Base-by-base conservation (phyloP, 1,284 basidiomycete species). In the Mixia osmundae region DNA sequence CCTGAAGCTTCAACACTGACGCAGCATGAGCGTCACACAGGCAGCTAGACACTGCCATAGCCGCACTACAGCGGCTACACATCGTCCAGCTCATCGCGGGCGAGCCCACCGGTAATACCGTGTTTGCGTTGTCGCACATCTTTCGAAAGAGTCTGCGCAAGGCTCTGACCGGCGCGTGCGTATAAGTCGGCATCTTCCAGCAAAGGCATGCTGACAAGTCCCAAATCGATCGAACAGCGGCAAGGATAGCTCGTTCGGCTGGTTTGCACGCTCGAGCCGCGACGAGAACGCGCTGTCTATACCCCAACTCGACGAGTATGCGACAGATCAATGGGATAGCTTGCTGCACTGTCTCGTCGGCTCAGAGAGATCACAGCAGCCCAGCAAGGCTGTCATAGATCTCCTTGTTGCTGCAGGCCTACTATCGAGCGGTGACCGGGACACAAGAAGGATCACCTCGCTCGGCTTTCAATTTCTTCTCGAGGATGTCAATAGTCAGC, bases 311-410 rank as follows among this genome's bases (percentile, higher is more conserved):
- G 80, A 94, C 53, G 62, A 67, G 15, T 85, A 82, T 51, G 85
- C 89, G 2, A 64, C 87, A 25, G 74, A 80, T 45, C 70, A 79
- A 40, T 99, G 91, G 87, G 91, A 99, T 80, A 82, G 79, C 0
- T 91, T 97, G 48, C 64, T 95, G 35, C 87, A 95, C 57, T 97
- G 80, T 55, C 94, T 99, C 87, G 91, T 99, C 6, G 76, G 61
- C 1, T 55, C 56, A 68, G 27, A 68, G 71, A 52, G 58, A 63
- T 45, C 67, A 65, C 39, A 59, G 69, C n/a, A 66, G 46, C 77
- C 79, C 33, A 71, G 82, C 25, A 62, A 72, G 51, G 72, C 71
- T 25, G 85, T 95, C 7, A 61, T 91, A 12, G 76, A 72, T 50
- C 65, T 95, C 10, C 63, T 97, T 3, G 66, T 77, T 45, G 63